Conservation (phyloP, 257 asterid genomes). For the Cynanchum wilfordii region DNA sequence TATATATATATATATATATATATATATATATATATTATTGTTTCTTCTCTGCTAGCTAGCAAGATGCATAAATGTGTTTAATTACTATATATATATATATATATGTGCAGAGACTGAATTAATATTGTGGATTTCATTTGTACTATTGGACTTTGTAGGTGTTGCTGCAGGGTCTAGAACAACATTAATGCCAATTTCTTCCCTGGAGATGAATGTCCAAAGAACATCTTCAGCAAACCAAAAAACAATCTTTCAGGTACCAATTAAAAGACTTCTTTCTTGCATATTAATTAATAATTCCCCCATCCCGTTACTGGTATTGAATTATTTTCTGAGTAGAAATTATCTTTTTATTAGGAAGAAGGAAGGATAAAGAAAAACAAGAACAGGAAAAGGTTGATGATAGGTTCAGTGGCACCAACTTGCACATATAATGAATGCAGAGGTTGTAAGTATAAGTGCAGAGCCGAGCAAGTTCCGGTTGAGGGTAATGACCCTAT, state of each 20-base stretch:
- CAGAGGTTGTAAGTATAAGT: conserved; percentile 75
- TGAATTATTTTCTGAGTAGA: no score
- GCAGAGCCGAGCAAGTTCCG: conserved; percentile 94
- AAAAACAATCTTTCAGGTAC: conserved; percentile 31
- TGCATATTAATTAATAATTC: not conserved
- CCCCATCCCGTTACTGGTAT: no score
- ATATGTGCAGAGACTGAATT: not conserved
- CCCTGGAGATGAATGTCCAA: conserved; percentile 13
- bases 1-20: no score
- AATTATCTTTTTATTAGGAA: not conserved
- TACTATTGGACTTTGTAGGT: conserved; percentile 19
- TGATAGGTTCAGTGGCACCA: conserved; percentile 93
- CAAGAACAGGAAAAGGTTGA: conserved; percentile 28
- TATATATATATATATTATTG: no score
- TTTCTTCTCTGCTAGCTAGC: not conserved
- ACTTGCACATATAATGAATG: conserved; percentile 89
- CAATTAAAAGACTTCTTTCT: not conserved
- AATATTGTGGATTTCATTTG: not conserved
- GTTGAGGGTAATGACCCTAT: conserved; percentile 92
- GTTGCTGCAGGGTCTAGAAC: conserved; percentile 46
- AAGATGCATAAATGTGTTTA: not conserved
- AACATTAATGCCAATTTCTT: conserved; percentile 22
- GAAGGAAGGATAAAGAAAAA: conserved; percentile 2
- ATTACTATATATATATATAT: no score
- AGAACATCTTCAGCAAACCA: conserved; percentile 22